Evolutionary conservation across 2,329 filamentous ascomycete genomes (phyloP), one percentile per base, ranked within the genome.

Genomic region (Epichloe baconii): DNA sequence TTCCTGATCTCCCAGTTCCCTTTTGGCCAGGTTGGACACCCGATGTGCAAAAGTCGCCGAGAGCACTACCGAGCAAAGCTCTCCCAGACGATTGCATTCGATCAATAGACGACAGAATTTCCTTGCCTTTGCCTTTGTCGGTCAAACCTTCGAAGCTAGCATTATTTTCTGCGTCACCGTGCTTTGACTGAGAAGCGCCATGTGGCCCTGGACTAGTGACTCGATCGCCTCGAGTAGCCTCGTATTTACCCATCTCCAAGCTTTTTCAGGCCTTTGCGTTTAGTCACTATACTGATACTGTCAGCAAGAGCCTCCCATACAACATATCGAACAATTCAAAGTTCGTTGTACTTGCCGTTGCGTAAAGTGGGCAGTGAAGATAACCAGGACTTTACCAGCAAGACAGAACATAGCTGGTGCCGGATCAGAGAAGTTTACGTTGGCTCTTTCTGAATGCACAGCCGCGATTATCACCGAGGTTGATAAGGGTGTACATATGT

Each of bases 41-140:
- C 2, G 46, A 15, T n/a, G 35, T 8, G 8, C n/a, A 5, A 21
- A 45, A 38, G 26, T 46, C 36, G 23, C 15, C 42, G 21, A 53
- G 41, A 44, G 49, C 35, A 12, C 19, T 42, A 5, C 31, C 31
- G 7, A 53, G 23, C 15, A 51, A 36, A 21, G 41, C 17, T 31
- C 26, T 47, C 15, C 52, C 52, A 41, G 48, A 48, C 21, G 45
- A 45, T 19, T 48, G 48, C 11, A 51, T 10, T 23, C 48, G 35
- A 42, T 48, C 12, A 4, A 37, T 8, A n/a, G 44, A 26, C 15
- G 48, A 53, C 12, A 23, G 44, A 47, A 48, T 49, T 43, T 47
- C 56, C 31, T 49, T 51, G 23, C 36, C 52, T 41, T 59, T 56
- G 21, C 55, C 55, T 47, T 53, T 47, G 17, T 44, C 41, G 7